Base-by-base conservation (phyloP, 1,284 basidiomycete species). In the Porodaedalea pini region DNA sequence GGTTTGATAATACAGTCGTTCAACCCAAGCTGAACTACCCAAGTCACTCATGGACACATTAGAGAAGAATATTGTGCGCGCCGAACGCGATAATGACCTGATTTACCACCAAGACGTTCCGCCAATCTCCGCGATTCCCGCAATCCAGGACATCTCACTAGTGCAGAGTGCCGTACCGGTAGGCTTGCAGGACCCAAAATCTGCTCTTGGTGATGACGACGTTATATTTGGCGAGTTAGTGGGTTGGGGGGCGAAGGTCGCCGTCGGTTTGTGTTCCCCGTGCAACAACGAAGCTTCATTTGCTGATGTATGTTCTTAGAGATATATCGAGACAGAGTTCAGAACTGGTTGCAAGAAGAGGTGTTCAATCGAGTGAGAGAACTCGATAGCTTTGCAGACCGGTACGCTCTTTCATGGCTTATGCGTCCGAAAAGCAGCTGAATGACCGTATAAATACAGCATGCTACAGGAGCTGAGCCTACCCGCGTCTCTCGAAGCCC, bases 21-120 rank as follows among this genome's bases (percentile, higher is more conserved):
- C 3, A 43, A 48, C 23, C 31, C 7, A 41, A 47, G 23, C 54
- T 57, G 25, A 62, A 54, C 8, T 61, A 62, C 31, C 40, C 41
- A 63, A 90, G 84, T 84, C 81, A 1, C 70, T 86, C 17, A 69
- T 84, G 15, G 83, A 91, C 66, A 84, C 78, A 19, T 76, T 97
- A 17, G 82, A 90, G 65, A 86, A 79, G 45, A 84, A 84, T 36
- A 70, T 93, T 19, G 71, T 77, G 2, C 81, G 92, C 13, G 92
- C 95, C 0, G 83, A 89, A 60, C 83, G 92, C 27, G 97, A 99
- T 70, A 99, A 99, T 67, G 92, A 98, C 69, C 76, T 98, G 4
- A 97, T 99, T 52, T 99, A 99, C 72, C 91, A 98, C 63, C 82
- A 93, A 57, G 86, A 92, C 45, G 80, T 97, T 0, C 94, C 94